phyloP scores from a whole-genome alignment of 176 grass and related monocot species.

The Carex scoparia region DNA sequence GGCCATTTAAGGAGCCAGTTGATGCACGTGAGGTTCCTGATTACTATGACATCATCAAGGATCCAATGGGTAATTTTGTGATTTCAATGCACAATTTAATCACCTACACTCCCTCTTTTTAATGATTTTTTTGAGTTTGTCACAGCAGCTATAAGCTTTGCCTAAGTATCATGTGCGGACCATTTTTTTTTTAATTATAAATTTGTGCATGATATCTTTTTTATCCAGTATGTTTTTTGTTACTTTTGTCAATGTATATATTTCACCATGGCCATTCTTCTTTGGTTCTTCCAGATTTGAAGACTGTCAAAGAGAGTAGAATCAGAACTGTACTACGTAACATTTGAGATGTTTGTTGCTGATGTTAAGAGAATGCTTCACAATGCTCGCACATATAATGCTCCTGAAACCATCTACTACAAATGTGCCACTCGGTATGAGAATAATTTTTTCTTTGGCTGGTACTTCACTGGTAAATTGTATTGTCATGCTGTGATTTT shows the following conservation, averaged over 20 bases:
- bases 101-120: background rate
- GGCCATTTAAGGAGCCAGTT: constrained; percentile 97
- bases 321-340: constrained; percentile 93
- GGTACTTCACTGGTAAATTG: background rate
- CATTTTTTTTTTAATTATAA: background rate
- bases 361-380: constrained; percentile 86
- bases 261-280: background rate
- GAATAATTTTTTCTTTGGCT: constrained; percentile 5
- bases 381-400: constrained; percentile 94
- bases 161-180: background rate
- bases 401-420: constrained; percentile 93
- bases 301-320: constrained; percentile 77
- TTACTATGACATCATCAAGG: constrained; percentile 98
- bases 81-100: background rate
- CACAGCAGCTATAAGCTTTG: background rate
- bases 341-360: constrained; percentile 96
- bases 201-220: background rate
- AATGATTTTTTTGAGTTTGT: background rate
- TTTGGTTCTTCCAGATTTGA: constrained; percentile 76
- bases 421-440: constrained; percentile 84
- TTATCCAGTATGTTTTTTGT: background rate
- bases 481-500: constrained; percentile 11
- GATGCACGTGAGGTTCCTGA: constrained; percentile 94
- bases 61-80: constrained; percentile 76
- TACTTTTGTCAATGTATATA: background rate